Conservation (phyloP, 371 early-diverging fungal species). For the Mortierella sp. region DNA sequence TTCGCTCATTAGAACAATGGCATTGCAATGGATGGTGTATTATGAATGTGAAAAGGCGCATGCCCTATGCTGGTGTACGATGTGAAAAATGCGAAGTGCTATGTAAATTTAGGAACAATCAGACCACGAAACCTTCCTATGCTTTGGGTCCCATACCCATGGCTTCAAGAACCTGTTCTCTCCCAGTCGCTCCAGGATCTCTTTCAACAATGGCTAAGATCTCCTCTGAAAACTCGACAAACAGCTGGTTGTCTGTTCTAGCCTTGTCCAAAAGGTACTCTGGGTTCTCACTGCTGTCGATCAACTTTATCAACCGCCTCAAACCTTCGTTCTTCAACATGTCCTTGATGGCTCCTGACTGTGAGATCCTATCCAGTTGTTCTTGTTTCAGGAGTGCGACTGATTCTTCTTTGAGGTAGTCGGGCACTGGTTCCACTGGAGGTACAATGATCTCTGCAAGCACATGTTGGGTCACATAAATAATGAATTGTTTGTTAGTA, state of each 20-base stretch:
- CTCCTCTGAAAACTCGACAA: slow-evolving; percentile 55
- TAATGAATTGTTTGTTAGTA: background rate
- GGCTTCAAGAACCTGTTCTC: slow-evolving; percentile 53
- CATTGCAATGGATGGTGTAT: background rate
- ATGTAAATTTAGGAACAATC: too few relatives aligned
- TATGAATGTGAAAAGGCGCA: background rate
- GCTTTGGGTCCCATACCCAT: slow-evolving; percentile 44
- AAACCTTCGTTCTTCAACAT: slow-evolving; percentile 45
- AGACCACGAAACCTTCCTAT: background rate
- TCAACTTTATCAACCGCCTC: slow-evolving; percentile 36
- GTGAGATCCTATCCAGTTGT: slow-evolving; percentile 37
- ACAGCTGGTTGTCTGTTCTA: slow-evolving; percentile 42
- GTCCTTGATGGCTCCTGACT: slow-evolving; percentile 37
- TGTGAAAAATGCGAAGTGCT: background rate
- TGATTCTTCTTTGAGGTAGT: slow-evolving; percentile 47
- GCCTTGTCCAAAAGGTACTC: slow-evolving; percentile 51
- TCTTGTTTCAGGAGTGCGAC: slow-evolving; percentile 38
- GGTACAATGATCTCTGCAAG: slow-evolving; percentile 47
- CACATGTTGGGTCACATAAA: background rate
- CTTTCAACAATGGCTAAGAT: slow-evolving; percentile 37
- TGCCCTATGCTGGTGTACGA: background rate
- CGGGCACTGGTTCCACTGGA: slow-evolving; percentile 38
- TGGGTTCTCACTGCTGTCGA: slow-evolving; percentile 57
- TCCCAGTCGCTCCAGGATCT: slow-evolving; percentile 40
- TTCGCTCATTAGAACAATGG: background rate